Base-by-base conservation (phyloP, 2,329 filamentous ascomycete genomes). In the Mycosphaerella sp. region DNA sequence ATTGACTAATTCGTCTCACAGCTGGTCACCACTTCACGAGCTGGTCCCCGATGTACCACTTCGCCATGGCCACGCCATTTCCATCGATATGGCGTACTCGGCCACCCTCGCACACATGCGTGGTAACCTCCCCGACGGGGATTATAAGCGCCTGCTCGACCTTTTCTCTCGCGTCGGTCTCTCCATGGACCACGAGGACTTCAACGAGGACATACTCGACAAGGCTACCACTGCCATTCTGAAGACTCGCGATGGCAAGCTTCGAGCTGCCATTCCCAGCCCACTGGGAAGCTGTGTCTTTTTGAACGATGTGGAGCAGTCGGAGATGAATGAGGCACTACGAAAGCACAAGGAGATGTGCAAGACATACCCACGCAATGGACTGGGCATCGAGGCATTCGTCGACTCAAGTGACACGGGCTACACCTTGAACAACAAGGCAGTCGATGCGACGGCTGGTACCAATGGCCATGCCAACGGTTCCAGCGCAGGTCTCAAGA, bases 1-100 rank as follows among this genome's bases (percentile, higher is more conserved):
- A 11, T 12, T 10, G 32, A 2, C 41, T 50, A 36, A 63, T 53
- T 41, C 7, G 7, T 12, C 14, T 2, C 26, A 8, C 42, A 82
- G 79, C 6, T 87, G 85, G 84, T 87, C 83, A 3, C 85, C 84
- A 17, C 75, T 87, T 5, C 83, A 87, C 65, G 85, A 88, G 69
- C 78, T 89, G 8, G 76, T 85, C 0, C 84, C 85, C 0, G 78
- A 84, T 48, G 81, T 82, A 0, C 84, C 84, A 0, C 78, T 87
- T 42, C 81, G 84, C 41, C 85, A 88, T 66, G 85, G 85, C 3
- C 85, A 88, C 65, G 85, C 85, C 60, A 87, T 88, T 61, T 85
- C 82, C 2, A 85, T 87, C 57, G 85, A 87, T 67, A 88, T 88
- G 85, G 85, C 84, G 0, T 88, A 84, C 71, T 85, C 83, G 0